Base-by-base conservation (phyloP, 1,139 yeast genomes). In the Kodamaea plutei region DNA sequence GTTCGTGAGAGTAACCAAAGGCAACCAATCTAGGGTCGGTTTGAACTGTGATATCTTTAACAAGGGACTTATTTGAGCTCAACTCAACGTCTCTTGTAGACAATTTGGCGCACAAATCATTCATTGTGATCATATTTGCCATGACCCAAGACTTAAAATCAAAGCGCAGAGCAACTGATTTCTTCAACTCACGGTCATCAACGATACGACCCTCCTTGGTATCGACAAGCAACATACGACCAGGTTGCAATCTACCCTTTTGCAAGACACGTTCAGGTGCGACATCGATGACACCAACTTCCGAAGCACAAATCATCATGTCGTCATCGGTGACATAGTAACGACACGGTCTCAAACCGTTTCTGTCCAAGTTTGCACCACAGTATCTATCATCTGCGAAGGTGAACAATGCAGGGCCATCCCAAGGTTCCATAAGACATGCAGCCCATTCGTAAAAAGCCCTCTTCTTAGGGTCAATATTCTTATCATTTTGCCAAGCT, bases 391-490 rank as follows among this genome's bases (percentile, higher is more conserved):
- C 97, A 59, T 91, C 97, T 21, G 97, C 93, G 61, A 91, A 91
- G 20, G 95, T 88, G 68, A 91, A 85, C 48, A 91, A 70, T 24
- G 97, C 97, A 21, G 98, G 98, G 45, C 98, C 98, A 64, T 91
- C 98, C 98, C 98, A 91, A 13, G 98, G 97, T 66, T 91, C 98
- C 96, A 91, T 91, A 47, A 89, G 67, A 64, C 96, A 88, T 11
- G 98, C 96, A 29, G 97, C 97, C 98, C 98, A 91, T 61, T 91
- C 97, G 63, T 89, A 91, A 61, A 93, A 91, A 1, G 97, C 96
- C 51, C 75, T 79, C 66, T 88, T 84, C 55, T 83, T 81, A 34
- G 95, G 87, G 57, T 89, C 96, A 80, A 89, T 88, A 43, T 73
- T 60, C 36, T 67, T 64, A 60, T 88, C 91, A 56, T 84, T 84